A percentile compares a stretch with the other conserved stretches of the same genome.
These are phyloP conservation scores for Oligophagozyma castellii DNA, from an alignment of 1,139 yeast species.

Conservation along the genomic window DNA sequence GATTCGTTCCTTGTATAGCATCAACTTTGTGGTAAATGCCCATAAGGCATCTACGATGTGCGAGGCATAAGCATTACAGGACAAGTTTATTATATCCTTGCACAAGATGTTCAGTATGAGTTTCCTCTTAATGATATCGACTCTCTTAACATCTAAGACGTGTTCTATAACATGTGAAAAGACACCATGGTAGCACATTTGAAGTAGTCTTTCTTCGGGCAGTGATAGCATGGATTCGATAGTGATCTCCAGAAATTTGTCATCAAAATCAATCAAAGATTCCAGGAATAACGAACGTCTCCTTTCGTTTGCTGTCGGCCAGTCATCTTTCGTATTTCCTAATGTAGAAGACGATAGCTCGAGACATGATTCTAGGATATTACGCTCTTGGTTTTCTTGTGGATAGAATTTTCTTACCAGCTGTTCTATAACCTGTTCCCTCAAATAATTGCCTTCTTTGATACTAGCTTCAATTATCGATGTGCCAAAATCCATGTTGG, in stretches of 20 bases:
- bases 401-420: slow-evolving; percentile 49
- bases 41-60: slow-evolving; percentile 80
- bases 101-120: slow-evolving; percentile 49
- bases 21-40: slow-evolving; percentile 62
- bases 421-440: slow-evolving; percentile 51
- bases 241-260: slow-evolving; percentile 40
- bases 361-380: slow-evolving; percentile 54
- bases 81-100: slow-evolving; percentile 41
- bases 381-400: slow-evolving; percentile 28
- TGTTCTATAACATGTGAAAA: slow-evolving; percentile 75
- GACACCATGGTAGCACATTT: slow-evolving; percentile 78
- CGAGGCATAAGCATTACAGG: slow-evolving; percentile 85
- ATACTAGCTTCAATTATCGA: slow-evolving; percentile 57
- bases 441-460: slow-evolving; percentile 42
- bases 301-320: slow-evolving; percentile 88
- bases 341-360: slow-evolving; percentile 55
- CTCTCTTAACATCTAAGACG: slow-evolving; percentile 37
- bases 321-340: slow-evolving; percentile 71
- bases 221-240: slow-evolving; percentile 49
- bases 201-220: slow-evolving; percentile 43
- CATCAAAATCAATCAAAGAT: slow-evolving; percentile 54
- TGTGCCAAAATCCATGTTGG: slow-evolving; percentile 59
- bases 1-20: slow-evolving; percentile 75
- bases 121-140: slow-evolving; percentile 49
- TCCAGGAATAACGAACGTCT: slow-evolving; percentile 66